Conservation (phyloP, 805 yeast species). For the Wickerhamomyces pijperi region DNA sequence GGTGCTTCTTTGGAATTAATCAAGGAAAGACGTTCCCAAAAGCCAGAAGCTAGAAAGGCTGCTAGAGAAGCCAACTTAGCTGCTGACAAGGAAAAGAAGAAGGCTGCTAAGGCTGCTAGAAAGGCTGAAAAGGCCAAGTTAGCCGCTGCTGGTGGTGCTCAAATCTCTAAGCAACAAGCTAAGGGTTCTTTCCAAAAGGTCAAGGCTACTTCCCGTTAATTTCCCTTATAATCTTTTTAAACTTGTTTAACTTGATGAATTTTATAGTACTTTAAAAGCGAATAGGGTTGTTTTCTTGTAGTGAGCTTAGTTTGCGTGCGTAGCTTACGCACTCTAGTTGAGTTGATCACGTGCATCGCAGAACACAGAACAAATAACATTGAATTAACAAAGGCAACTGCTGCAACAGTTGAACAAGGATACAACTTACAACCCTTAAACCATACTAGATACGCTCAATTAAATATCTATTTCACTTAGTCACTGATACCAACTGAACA, state of each 20-base stretch:
- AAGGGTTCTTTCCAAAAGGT: slow-evolving; percentile 98
- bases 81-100: slow-evolving; percentile 80
- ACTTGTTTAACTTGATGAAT: neutral
- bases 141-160: slow-evolving; percentile 66
- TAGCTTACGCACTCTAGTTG: too few species aligned
- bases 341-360: too few species aligned
- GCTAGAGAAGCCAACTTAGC: slow-evolving; percentile 85
- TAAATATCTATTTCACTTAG: too few species aligned
- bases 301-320: too few species aligned
- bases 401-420: too few species aligned
- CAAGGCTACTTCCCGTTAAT: slow-evolving; percentile 91
- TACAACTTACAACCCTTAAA: too few species aligned
- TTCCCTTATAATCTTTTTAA: slow-evolving; percentile 8
- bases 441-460: too few species aligned
- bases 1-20: slow-evolving; percentile 98
- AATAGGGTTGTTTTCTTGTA: too few species aligned
- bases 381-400: too few species aligned
- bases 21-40: slow-evolving; percentile 92
- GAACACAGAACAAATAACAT: too few species aligned
- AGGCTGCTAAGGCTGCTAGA: slow-evolving; percentile 88
- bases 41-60: slow-evolving; percentile 97
- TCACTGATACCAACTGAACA: too few species aligned
- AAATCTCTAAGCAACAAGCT: slow-evolving; percentile 90
- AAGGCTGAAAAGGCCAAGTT: slow-evolving; percentile 84
- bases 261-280: neutral